phyloP scores from a whole-genome alignment of 176 grass and related monocot genomes.

The Hsuehochloa calcarea region DNA sequence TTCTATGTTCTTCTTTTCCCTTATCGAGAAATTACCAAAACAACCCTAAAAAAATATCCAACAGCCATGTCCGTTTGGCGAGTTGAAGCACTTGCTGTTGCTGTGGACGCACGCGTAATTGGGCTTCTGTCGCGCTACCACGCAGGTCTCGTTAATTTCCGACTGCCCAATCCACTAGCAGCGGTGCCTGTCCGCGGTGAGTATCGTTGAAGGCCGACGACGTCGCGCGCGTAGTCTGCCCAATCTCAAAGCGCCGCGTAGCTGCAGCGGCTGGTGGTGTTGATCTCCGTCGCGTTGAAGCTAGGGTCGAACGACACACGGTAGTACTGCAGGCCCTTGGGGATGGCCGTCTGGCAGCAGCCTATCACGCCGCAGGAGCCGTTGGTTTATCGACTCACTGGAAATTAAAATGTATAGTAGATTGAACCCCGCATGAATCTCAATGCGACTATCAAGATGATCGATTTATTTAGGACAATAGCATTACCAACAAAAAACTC shows the following conservation, averaged over 20 bases:
- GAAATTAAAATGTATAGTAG: too few relatives aligned
- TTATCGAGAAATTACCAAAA: too few relatives aligned
- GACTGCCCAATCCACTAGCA: constrained; percentile 38
- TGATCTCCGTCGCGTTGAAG: background rate
- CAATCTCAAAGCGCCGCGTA: constrained; percentile 29
- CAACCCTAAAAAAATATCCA: too few relatives aligned
- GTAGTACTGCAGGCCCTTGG: constrained; percentile 10
- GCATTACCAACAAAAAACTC: too few relatives aligned
- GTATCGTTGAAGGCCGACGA: background rate
- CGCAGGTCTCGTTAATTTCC: background rate
- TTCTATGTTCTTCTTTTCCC: too few relatives aligned
- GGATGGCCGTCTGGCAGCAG: constrained; percentile 39
- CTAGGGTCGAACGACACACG: rapidly evolving
- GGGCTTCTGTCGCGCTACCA: background rate
- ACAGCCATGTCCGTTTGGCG: background rate
- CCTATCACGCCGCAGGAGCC: constrained; percentile 41
- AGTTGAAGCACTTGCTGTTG: background rate
- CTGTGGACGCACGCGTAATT: background rate
- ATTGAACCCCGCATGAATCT: too few relatives aligned
- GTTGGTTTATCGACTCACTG: background rate
- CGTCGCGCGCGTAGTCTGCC: background rate
- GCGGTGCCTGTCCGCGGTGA: background rate
- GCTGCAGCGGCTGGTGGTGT: background rate
- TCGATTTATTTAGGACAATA: too few relatives aligned
- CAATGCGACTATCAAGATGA: too few relatives aligned